phyloP scores from a whole-genome alignment of 2,329 filamentous ascomycete genomes.

The Balansia obtecta region DNA sequence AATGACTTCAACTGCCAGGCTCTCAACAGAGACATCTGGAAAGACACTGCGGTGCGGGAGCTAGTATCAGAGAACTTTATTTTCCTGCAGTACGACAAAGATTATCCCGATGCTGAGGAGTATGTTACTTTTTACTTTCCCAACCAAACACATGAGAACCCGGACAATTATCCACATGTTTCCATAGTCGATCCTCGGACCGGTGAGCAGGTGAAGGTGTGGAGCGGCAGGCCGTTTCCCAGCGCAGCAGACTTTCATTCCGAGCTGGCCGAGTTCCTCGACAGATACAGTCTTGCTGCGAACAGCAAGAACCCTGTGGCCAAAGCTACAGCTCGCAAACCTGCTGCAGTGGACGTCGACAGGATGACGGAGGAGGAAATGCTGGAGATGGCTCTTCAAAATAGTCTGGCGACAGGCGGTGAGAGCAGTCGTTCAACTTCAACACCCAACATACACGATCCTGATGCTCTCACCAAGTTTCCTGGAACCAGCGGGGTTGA shows the following conservation, averaged over 20 bases:
- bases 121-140: conserved; percentile 88
- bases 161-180: conserved; percentile 90
- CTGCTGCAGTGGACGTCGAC: conserved; percentile 61
- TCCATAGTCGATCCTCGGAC: conserved; percentile 92
- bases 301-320: conserved; percentile 91
- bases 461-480: conserved; percentile 74
- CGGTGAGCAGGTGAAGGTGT: conserved; percentile 92
- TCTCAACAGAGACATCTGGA: conserved; percentile 93
- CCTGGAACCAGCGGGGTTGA: conserved; percentile 15
- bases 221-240: conserved; percentile 76
- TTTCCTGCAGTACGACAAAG: conserved; percentile 88
- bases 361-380: conserved; percentile 96
- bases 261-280: conserved; percentile 90
- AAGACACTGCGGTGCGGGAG: conserved; percentile 66
- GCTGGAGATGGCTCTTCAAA: conserved; percentile 85
- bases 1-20: conserved; percentile 91
- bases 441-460: conserved; percentile 55
- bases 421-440: conserved; percentile 22
- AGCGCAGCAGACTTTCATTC: conserved; percentile 71
- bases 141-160: conserved; percentile 56
- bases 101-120: conserved; percentile 62
- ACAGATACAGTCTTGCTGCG: conserved; percentile 80
- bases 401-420: conserved; percentile 55
- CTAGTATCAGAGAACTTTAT: conserved; percentile 85
- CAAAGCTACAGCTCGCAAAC: conserved; percentile 46